Evolutionary conservation across 352 stramenopile species (phyloP).

Genomic region (Phytophthora multivora): DNA sequence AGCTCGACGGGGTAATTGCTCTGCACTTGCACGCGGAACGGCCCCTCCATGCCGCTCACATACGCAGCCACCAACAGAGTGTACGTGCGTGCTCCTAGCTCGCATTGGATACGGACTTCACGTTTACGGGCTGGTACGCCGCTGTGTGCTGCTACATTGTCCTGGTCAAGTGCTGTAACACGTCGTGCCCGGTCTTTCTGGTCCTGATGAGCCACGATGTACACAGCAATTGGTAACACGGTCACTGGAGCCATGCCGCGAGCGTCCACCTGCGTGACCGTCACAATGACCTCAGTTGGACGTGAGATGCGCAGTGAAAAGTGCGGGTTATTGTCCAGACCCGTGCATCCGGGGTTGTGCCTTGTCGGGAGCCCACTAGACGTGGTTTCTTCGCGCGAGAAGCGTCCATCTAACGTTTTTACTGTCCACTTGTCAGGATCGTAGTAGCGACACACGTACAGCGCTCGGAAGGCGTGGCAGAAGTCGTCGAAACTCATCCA

Average conservation of each 20-base stretch:
- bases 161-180: slow-evolving; percentile 62
- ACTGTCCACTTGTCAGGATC: slow-evolving; percentile 85
- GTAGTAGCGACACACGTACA: slow-evolving; percentile 94
- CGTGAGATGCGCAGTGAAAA: slow-evolving; percentile 76
- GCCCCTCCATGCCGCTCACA: slow-evolving; percentile 88
- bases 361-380: slow-evolving; percentile 82
- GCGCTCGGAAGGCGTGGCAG: slow-evolving; percentile 86
- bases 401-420: slow-evolving; percentile 51
- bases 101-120: slow-evolving; percentile 81
- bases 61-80: slow-evolving; percentile 89
- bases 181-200: slow-evolving; percentile 64
- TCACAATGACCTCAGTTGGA: slow-evolving; percentile 87
- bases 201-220: slow-evolving; percentile 59
- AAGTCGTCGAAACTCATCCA: slow-evolving; percentile 97
- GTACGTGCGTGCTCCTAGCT: slow-evolving; percentile 82
- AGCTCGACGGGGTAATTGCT: slow-evolving; percentile 86
- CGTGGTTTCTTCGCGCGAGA: slow-evolving; percentile 57
- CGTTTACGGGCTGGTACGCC: slow-evolving; percentile 71
- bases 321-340: slow-evolving; percentile 90
- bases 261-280: slow-evolving; percentile 82
- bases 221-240: slow-evolving; percentile 72
- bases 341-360: slow-evolving; percentile 78
- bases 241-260: slow-evolving; percentile 64
- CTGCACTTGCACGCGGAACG: slow-evolving; percentile 86
- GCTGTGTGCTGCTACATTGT: slow-evolving; percentile 82